Base-by-base conservation (phyloP, 177 flowering plant genomes). In the Vitis hybrid region DNA sequence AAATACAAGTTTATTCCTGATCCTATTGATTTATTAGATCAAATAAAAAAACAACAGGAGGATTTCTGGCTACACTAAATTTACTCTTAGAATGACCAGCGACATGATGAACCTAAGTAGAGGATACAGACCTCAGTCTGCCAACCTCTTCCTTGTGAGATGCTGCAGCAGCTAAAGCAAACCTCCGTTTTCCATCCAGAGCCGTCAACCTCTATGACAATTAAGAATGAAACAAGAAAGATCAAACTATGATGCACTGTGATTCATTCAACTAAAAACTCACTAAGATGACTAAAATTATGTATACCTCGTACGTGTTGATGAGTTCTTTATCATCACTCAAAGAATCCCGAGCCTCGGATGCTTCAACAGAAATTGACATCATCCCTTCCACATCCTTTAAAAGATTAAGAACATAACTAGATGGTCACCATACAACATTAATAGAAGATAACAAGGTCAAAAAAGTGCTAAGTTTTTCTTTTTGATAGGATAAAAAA, bases 321-420 rank as follows among this genome's bases (percentile, higher is more conserved):
- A 90, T 83, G 58, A 96, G 84, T 81, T 94, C 98, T 83, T 86
- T 96, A 79, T 94, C 99, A 85, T 92, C 95, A 78, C 84, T 89
- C 67, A 96, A 72, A 68, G 98, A 94, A 74, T 89, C 92, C 57
- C 85, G 85, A 12, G 99, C 99, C 81, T 84, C 99, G 69, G 97
- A 77, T 68, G 99, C 98, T 84, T 96, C 99, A 70, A 86, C 94
- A 72, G 98, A 96, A 72, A 96, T 96, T 30, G 99, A 94, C 99
- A 96, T 92, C 99, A 96, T 94, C 56, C 99, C 99, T 75, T 94
- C 98, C 58, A 96, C 92, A 85, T 96, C 99, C 99, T 96, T 66
- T 50, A 68, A 60, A 81, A 78, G 64, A 72, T 12, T 18, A 66
- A 70, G 30, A 59, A 19, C 17, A 67, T 34, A 69, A 23, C 3